phyloP scores from a whole-genome alignment of 2,329 filamentous ascomycete genomes.

The Penicillium sp. region DNA sequence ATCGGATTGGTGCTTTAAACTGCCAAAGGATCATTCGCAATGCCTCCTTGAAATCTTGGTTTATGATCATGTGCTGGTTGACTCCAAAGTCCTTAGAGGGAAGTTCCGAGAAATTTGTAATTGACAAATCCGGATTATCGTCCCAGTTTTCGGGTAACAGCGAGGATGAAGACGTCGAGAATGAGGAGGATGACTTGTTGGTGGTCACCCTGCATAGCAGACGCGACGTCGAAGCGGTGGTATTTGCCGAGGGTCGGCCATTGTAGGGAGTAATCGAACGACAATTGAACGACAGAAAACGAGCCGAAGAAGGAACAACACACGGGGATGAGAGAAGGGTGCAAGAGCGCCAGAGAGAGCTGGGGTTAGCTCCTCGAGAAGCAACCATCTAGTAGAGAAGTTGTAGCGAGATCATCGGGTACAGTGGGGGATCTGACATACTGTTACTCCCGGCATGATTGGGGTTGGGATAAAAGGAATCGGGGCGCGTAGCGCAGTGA shows the following conservation, averaged over 20 bases:
- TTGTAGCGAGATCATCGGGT: slow-evolving; percentile 14
- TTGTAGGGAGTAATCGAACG: slow-evolving; percentile 22
- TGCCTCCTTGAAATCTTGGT: slow-evolving; percentile 91
- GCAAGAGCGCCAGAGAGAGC: slow-evolving; percentile 27
- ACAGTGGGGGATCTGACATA: slow-evolving; percentile 23
- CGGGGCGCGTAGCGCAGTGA: slow-evolving; percentile 29
- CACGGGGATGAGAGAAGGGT: slow-evolving; percentile 19
- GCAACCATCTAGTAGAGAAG: slow-evolving; percentile 22
- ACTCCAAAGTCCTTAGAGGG: slow-evolving; percentile 81
- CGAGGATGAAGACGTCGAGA: slow-evolving; percentile 36
- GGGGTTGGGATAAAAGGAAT: slow-evolving; percentile 21
- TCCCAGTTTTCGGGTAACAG: slow-evolving; percentile 63
- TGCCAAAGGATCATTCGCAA: slow-evolving; percentile 84
- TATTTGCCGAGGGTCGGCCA: slow-evolving; percentile 18
- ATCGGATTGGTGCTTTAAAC: slow-evolving; percentile 89
- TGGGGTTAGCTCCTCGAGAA: slow-evolving; percentile 21
- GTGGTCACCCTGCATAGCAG: slow-evolving; percentile 18
- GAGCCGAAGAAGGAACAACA: slow-evolving; percentile 23
- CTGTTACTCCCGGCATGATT: slow-evolving; percentile 34
- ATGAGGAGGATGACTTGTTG: slow-evolving; percentile 25
- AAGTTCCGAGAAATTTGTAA: slow-evolving; percentile 72
- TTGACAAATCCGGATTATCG: slow-evolving; percentile 68
- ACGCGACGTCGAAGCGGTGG: slow-evolving; percentile 18
- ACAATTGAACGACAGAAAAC: slow-evolving; percentile 34
- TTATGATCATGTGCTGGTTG: slow-evolving; percentile 95